phyloP scores from a whole-genome alignment of 805 yeast genomes.

The Diddensiella santjacobensis region DNA sequence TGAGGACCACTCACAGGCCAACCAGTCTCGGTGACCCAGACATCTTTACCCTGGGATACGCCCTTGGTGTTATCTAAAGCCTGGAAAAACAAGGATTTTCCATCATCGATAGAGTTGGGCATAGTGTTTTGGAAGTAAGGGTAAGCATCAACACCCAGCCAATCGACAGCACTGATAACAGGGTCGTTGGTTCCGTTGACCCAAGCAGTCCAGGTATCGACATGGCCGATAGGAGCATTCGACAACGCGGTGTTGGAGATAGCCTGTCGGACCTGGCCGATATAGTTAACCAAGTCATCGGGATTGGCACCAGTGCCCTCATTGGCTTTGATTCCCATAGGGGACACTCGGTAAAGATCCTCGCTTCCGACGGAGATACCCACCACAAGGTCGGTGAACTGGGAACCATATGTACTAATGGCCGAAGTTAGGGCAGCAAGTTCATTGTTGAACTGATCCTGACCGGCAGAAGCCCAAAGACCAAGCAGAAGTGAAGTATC shows the following conservation, averaged over 20 bases:
- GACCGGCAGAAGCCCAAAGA: slow-evolving; percentile 23
- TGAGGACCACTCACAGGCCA: slow-evolving; percentile 82
- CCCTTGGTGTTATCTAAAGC: slow-evolving; percentile 60
- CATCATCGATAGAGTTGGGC: slow-evolving; percentile 79
- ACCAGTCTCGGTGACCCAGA: slow-evolving; percentile 93
- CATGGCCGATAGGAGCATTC: slow-evolving; percentile 71
- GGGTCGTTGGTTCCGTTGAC: slow-evolving; percentile 67
- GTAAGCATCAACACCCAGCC: slow-evolving; percentile 81
- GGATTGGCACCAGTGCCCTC: slow-evolving; percentile 61
- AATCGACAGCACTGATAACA: slow-evolving; percentile 68
- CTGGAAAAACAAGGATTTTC: slow-evolving; percentile 83
- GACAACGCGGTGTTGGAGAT: slow-evolving; percentile 62
- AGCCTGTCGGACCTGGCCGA: slow-evolving; percentile 59
- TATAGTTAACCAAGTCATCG: slow-evolving; percentile 48
- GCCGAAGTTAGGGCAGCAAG: slow-evolving; percentile 20
- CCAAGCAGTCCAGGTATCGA: slow-evolving; percentile 83
- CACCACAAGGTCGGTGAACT: slow-evolving; percentile 40
- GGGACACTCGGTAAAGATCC: slow-evolving; percentile 67
- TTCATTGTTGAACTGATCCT: slow-evolving; percentile 19
- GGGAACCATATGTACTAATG: slow-evolving; percentile 18
- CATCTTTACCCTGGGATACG: slow-evolving; percentile 72
- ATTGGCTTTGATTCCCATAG: slow-evolving; percentile 55
- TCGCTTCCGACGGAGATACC: slow-evolving; percentile 82
- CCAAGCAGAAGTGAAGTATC: slow-evolving; percentile 22
- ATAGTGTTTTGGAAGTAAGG: slow-evolving; percentile 89